These are phyloP conservation scores for Excoecaria cochinchinensis DNA, from an alignment of 345 rosid genomes.

Conservation along the genomic window DNA sequence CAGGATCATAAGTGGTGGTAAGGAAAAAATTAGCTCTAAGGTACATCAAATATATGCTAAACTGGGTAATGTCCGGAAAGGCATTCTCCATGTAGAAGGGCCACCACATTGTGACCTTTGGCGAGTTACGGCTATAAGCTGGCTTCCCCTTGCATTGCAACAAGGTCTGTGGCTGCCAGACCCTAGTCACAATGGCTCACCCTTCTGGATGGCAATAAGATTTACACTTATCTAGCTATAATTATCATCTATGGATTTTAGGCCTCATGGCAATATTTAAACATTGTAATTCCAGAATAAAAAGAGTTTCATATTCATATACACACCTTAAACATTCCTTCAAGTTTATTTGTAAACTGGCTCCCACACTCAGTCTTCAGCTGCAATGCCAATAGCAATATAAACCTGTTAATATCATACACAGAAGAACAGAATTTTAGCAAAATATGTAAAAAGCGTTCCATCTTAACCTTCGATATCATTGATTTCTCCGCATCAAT, in stretches of 20 bases:
- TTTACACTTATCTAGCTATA: not conserved
- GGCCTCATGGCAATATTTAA: not conserved
- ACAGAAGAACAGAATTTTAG: not conserved
- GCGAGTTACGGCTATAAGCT: not conserved
- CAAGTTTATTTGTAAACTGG: slow-evolving; percentile 97
- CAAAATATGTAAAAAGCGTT: not conserved
- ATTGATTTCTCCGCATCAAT: slow-evolving; percentile 99
- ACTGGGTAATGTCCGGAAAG: not conserved
- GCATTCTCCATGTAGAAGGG: not conserved
- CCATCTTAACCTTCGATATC: slow-evolving; percentile 77
- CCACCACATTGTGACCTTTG: not conserved
- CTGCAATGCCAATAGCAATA: slow-evolving; percentile 43
- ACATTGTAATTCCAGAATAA: not conserved
- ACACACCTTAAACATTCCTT: slow-evolving; percentile 96
- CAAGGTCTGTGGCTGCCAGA: not conserved
- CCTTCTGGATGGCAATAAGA: not conserved
- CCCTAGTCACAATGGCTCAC: not conserved
- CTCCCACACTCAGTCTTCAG: slow-evolving; percentile 98
- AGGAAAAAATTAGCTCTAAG: not conserved
- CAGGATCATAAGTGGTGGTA: not conserved
- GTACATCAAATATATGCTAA: not conserved
- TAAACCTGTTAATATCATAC: slow-evolving; percentile 28
- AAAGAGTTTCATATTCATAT: not conserved
- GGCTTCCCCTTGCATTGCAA: not conserved
- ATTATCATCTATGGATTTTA: not conserved